These are phyloP conservation scores for Xylariaceae sp. DNA, from an alignment of 2,329 filamentous ascomycete species.

Conservation along the genomic window DNA sequence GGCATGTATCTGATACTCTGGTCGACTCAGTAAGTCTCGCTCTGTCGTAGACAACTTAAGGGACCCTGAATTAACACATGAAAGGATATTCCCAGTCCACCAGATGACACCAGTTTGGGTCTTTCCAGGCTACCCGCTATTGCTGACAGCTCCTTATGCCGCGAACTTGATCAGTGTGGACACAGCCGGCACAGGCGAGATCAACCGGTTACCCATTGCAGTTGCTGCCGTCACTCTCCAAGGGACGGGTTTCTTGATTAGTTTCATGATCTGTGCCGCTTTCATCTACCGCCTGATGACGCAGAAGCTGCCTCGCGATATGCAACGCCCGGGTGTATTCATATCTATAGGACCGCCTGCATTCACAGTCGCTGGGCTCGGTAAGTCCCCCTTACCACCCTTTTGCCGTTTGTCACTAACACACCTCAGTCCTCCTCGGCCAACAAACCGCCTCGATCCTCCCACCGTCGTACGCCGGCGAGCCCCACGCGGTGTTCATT, in stretches of 20 bases:
- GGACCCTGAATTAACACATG: not conserved
- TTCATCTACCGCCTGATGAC: slow-evolving; percentile 88
- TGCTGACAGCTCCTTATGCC: slow-evolving; percentile 72
- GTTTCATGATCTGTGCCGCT: slow-evolving; percentile 76
- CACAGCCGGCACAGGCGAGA: slow-evolving; percentile 21
- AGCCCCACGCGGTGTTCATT: slow-evolving; percentile 40
- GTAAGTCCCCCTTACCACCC: slow-evolving; percentile 21
- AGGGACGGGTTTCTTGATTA: slow-evolving; percentile 53
- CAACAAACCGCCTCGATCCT: slow-evolving; percentile 40
- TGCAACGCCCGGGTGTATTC: slow-evolving; percentile 75
- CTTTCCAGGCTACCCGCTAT: slow-evolving; percentile 77
- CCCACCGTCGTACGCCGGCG: slow-evolving; percentile 39
- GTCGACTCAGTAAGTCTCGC: slow-evolving; percentile 48
- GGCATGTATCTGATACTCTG: slow-evolving; percentile 72
- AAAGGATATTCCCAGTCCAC: slow-evolving; percentile 60
- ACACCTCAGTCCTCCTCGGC: slow-evolving; percentile 40
- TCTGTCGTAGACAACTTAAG: not conserved
- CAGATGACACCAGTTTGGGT: slow-evolving; percentile 88
- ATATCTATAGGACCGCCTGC: slow-evolving; percentile 75
- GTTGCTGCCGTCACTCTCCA: slow-evolving; percentile 48
- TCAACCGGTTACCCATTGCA: slow-evolving; percentile 44
- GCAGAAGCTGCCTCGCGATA: slow-evolving; percentile 75
- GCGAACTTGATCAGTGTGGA: slow-evolving; percentile 49
- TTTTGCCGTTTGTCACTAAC: not conserved
- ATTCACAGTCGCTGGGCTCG: slow-evolving; percentile 47